Evolutionary conservation across 2,329 filamentous ascomycete species (phyloP), one percentile per base, ranked within the genome.

Genomic region (Neonectria punicea): DNA sequence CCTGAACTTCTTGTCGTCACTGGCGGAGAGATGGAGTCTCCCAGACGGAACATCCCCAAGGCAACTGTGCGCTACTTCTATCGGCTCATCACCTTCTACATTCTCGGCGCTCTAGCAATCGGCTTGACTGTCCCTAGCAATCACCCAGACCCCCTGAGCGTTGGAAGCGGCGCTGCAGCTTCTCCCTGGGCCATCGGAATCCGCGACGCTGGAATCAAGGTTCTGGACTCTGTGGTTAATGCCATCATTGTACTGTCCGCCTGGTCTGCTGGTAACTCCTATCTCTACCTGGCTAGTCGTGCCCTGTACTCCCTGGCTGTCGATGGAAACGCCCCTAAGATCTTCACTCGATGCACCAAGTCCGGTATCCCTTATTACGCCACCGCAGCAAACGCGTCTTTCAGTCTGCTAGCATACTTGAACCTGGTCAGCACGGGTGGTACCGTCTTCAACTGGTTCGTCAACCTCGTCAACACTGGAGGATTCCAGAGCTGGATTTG

Each of bases 121-220:
- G 61, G 50, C 1, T 32, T 66, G 22, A 41, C 60, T 22, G 56
- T 63, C n/a, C 55, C 54, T 14, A 56, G 55, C 30, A 57, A 63
- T 25, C 41, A 63, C 25, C 36, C 50, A 1, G 43, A 54, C 13
- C 59, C 63, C 20, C n/a, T 63, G 10, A 28, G 39, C 2, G 59
- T 36, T 13, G 64, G 59, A 22, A 47, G 44, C 8, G 60, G 57
- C 32, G 67, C 73, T 11, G 74, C 73, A n/a, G 84, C 84, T 1
- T 88, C 86, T 30, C 86, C 85, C 1, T 88, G 86, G 73, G 85
- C 87, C 34, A 86, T 88, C 65, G 85, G 84, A 30, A 86, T 87
- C 44, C 61, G 61, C 13, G 58, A 66, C 43, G 82, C 82, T 1
- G 82, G 82, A 1, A 85, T 85, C 56, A 75, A 77, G 6, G 80